Base-by-base conservation (phyloP, 2,329 filamentous ascomycete genomes). In the Trichothecium sympodiale region DNA sequence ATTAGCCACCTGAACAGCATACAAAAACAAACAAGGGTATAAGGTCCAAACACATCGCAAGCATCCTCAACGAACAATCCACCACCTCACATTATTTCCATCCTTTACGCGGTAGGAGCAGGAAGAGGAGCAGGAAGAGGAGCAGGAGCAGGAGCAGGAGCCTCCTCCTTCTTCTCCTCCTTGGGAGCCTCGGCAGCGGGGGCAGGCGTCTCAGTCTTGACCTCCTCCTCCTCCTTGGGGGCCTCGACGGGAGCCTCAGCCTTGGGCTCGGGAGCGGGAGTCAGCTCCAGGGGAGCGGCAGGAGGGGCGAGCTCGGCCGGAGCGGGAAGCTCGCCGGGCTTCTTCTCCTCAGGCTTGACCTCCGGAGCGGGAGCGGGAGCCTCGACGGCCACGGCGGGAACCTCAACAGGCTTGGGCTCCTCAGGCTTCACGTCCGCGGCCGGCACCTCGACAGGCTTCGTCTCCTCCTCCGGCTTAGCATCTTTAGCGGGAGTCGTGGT, bases 391-490 rank as follows among this genome's bases (percentile, higher is more conserved):
- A 6, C 20, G 20, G 20, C 20, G 6, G 17, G 17, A 17, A 45
- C 42, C 8, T 43, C 41, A 13, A 40, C 46, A 6, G 46, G 45
- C 47, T 54, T 49, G 37, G 49, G 42, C 10, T 49, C 44, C 31
- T 54, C 50, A 5, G 49, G 47, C 25, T 56, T 43, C 18, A 46
- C 38, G 10, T 45, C 41, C 25, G 46, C 44, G 17, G 48, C 43
- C 47, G 53, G 48, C 37, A 48, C 43, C 10, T 49, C 44, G 31
- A 54, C 50, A 5, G 49, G 47, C 25, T 56, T 42, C 17, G 47
- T 38, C 13, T 45, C 41, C 13, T 45, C 41, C 16, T 47, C 44
- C 18, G 44, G 35, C 35, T 35, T 36, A 6, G 20, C 20, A 25
- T 25, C 17, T 17, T 33, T 33, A 28, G 20, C 20, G 20, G 20